These are phyloP conservation scores for Chlamydomonas sp. DNA, from an alignment of 139 green algal genomes.

Conservation along the genomic window DNA sequence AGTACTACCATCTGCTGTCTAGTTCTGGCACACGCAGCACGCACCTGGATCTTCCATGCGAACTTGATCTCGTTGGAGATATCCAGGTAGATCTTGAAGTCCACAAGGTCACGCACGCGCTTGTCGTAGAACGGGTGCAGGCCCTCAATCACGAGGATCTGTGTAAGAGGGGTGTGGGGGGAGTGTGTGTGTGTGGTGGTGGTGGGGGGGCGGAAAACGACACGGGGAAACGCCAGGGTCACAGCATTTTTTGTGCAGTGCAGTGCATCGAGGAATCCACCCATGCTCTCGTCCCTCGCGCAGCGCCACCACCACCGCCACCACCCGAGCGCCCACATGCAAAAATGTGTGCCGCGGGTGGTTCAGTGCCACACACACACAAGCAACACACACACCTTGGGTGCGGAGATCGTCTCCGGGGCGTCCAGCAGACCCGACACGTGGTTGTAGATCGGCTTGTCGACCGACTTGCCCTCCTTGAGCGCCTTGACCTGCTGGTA, in stretches of 20 bases:
- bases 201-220: too few species aligned
- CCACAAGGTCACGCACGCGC: constrained; percentile 89
- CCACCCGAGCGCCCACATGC: too few species aligned
- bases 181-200: too few species aligned
- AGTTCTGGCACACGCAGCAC: too few species aligned
- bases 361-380: too few species aligned
- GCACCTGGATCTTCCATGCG: constrained; percentile 91
- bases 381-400: constrained; percentile 57
- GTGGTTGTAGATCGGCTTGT: constrained; percentile 99
- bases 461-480: constrained; percentile 93
- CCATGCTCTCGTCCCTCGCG: background rate
- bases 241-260: too few species aligned
- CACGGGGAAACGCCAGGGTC: too few species aligned
- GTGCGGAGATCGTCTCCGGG: constrained; percentile 80
- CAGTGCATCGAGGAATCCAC: background rate
- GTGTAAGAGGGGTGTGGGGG: too few species aligned
- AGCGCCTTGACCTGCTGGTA: constrained; percentile 93
- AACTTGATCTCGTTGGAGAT: constrained; percentile 99
- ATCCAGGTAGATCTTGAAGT: constrained; percentile 99
- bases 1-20: too few species aligned
- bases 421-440: constrained; percentile 93
- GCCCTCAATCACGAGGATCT: constrained; percentile 96
- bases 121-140: constrained; percentile 98
- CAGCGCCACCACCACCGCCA: background rate
- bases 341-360: too few species aligned